Conservation (phyloP, 345 rosid genomes). For the Euphorbia peplus region DNA sequence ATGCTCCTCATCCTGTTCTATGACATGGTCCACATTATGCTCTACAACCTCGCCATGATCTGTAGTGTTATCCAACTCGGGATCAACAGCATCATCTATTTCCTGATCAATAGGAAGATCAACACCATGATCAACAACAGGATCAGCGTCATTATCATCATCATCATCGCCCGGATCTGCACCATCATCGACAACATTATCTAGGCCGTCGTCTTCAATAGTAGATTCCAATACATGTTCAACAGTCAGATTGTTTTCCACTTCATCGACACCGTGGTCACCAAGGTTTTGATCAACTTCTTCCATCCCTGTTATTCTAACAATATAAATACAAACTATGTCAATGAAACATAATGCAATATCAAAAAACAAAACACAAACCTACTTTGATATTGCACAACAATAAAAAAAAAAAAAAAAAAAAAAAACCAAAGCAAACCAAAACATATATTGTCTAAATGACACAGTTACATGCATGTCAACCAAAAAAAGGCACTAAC, state of each 20-base stretch:
- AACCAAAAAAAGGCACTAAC: too few relatives aligned
- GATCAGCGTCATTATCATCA: slow-evolving; percentile 15
- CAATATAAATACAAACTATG: neutral
- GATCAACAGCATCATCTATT: slow-evolving; percentile 4
- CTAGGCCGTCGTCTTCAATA: slow-evolving; percentile 6
- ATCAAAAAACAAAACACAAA: neutral
- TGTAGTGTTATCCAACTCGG: slow-evolving; percentile 5
- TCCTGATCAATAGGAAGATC: slow-evolving; percentile 2
- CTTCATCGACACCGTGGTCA: slow-evolving; percentile 20
- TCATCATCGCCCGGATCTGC: neutral
- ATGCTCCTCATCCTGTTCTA: slow-evolving; percentile 16
- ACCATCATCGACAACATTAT: slow-evolving; percentile 10
- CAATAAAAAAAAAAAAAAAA: neutral
- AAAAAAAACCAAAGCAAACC: too few relatives aligned
- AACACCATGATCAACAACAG: neutral
- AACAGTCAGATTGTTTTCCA: slow-evolving; percentile 1
- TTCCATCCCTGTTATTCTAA: slow-evolving; percentile 20
- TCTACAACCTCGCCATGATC: slow-evolving; percentile 11
- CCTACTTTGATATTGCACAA: neutral
- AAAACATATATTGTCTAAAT: too few relatives aligned
- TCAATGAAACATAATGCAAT: neutral
- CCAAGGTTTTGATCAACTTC: slow-evolving; percentile 19
- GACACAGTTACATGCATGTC: too few relatives aligned
- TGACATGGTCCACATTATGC: slow-evolving; percentile 10
- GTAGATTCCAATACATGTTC: slow-evolving; percentile 11